Evolutionary conservation across 169 alveolate species (phyloP), one percentile per base, ranked within the genome.

Genomic region (Plasmodium gaboni): DNA sequence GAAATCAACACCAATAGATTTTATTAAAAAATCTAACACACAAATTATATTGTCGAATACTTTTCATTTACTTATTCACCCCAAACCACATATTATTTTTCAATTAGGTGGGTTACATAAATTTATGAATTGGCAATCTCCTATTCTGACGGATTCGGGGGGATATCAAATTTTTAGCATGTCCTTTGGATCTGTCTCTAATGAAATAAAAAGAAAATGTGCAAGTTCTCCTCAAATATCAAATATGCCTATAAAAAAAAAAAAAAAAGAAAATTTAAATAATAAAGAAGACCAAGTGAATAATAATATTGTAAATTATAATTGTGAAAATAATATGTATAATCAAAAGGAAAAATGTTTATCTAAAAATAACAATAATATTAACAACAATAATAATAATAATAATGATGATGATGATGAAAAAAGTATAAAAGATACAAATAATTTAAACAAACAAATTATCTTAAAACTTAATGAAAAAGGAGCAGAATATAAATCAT

Each of bases 91-190:
- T 89, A 90, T 96, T 70, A 88, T 99, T 88, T 96, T 95, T 60
- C 91, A 95, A 15, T 93, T 96, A 13, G 98, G 98, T 5, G 99
- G 99, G 1, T 91, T 98, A 3, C 99, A 99, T 90, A 93, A 94
- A 63, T 98, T 97, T 92, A 97, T 97, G 98, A 89, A 95, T 44
- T 99, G 99, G 99, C 86, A 94, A 17, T 87, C 97, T 64, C 98
- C 97, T 87, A 94, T 98, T 48, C 94, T 99, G 64, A 99, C 99
- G 1, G 99, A 99, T 94, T 95, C 99, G 87, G 99, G 99, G 9
- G 99, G 99, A 51, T 96, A 95, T 70, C 98, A 98, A 92, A 97
- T 98, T 94, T 99, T 98, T 67, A 97, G 99, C 28, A 76, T 76
- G 89, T 13, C 89, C 7, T 76, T 46, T 15, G 89, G 89, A 9